Evolutionary conservation across 805 yeast genomes (phyloP).

Genomic region (Cyberlindnera maclurae): DNA sequence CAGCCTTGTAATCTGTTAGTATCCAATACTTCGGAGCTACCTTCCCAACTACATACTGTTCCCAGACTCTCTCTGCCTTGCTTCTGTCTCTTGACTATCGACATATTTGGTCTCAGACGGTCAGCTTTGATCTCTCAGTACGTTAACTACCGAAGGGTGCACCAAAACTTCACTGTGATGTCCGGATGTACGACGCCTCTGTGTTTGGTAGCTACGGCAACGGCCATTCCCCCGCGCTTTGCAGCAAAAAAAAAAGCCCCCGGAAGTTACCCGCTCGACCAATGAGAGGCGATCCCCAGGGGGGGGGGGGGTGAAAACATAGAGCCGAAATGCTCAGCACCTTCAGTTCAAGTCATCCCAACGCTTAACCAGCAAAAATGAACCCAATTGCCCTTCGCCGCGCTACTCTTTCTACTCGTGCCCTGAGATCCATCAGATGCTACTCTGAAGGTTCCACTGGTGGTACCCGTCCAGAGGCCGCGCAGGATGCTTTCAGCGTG

Average conservation of each 20-base stretch:
- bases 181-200: not conserved
- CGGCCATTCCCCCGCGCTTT: too few species aligned
- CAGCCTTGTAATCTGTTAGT: conserved; percentile 11
- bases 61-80: conserved; percentile 4
- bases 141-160: too few species aligned
- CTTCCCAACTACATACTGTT: conserved; percentile 11
- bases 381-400: conserved; percentile 30
- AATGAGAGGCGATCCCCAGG: not conserved
- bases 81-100: conserved; percentile 30
- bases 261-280: not conserved
- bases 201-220: not conserved
- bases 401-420: conserved; percentile 27
- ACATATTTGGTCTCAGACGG: conserved; percentile 17
- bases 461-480: conserved; percentile 45
- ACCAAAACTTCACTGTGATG: not conserved
- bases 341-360: conserved; percentile 1
- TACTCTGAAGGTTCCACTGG: conserved; percentile 57
- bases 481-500: conserved; percentile 40
- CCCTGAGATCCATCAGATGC: conserved; percentile 22
- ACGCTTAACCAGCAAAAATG: conserved; percentile 11
- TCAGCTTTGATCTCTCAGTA: too few species aligned
- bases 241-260: not conserved
- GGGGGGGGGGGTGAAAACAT: not conserved
- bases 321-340: too few species aligned
- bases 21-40: not conserved